phyloP scores from a whole-genome alignment of 805 yeast species.

The Ascoidea rubescens region DNA sequence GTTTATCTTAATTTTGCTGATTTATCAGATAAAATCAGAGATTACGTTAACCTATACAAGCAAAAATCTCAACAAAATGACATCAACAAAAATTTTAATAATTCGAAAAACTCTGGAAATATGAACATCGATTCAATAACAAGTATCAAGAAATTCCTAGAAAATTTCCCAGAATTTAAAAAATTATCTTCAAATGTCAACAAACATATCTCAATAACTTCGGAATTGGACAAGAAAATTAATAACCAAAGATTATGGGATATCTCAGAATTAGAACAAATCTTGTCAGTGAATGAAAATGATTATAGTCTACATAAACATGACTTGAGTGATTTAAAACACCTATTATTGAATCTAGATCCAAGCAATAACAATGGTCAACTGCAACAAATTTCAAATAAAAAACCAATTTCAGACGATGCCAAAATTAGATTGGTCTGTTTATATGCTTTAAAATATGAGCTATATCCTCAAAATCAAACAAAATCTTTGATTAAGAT shows the following conservation, averaged over 20 bases:
- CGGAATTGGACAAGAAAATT: constrained; percentile 72
- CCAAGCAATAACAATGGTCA: constrained; percentile 14
- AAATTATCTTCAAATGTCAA: constrained; percentile 78
- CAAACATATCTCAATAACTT: constrained; percentile 82
- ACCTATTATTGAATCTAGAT: constrained; percentile 28
- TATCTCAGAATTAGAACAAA: constrained; percentile 82
- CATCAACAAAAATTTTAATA: constrained; percentile 41
- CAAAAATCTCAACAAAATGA: constrained; percentile 58
- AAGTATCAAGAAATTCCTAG: constrained; percentile 84
- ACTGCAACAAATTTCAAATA: constrained; percentile 15
- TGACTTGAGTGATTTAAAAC: constrained; percentile 44
- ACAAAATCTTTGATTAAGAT: constrained; percentile 22
- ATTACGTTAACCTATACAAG: constrained; percentile 73
- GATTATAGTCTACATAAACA: constrained; percentile 23
- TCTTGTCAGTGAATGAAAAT: constrained; percentile 47
- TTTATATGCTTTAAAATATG: constrained; percentile 63
- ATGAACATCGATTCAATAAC: constrained; percentile 45
- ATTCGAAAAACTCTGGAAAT: constrained; percentile 61
- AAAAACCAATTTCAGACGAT: constrained; percentile 27
- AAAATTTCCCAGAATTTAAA: constrained; percentile 87
- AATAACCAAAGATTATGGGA: constrained; percentile 58
- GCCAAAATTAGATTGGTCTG: constrained; percentile 62
- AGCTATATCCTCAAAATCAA: constrained; percentile 32
- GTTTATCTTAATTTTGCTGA: constrained; percentile 93
- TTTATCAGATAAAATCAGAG: constrained; percentile 75